phyloP scores from a whole-genome alignment of 73 alveolate genomes.

The Symbiodinium pilosum region DNA sequence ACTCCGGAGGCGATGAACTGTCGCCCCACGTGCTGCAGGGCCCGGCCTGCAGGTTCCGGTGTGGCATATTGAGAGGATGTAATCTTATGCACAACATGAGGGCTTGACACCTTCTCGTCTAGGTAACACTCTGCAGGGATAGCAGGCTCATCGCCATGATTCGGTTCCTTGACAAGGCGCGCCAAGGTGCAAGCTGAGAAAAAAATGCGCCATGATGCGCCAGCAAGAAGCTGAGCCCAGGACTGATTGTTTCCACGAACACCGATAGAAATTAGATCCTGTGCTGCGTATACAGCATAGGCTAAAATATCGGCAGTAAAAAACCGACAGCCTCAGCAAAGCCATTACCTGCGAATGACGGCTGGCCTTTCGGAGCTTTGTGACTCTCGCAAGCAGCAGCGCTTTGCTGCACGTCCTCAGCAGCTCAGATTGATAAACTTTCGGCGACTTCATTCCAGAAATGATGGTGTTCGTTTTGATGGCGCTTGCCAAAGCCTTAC shows the following conservation, averaged over 20 bases:
- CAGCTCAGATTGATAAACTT: too few relatives aligned
- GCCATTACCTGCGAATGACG: too few relatives aligned
- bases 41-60: conserved; percentile 38
- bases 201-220: background rate
- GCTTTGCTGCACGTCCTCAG: conserved; percentile 52
- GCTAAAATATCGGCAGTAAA: too few relatives aligned
- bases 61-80: too few relatives aligned
- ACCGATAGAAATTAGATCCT: conserved; percentile 73
- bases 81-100: too few relatives aligned
- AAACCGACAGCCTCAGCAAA: background rate
- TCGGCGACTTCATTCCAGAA: too few relatives aligned
- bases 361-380: conserved; percentile 68
- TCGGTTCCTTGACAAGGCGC: conserved; percentile 24
- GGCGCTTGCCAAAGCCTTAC: too few relatives aligned
- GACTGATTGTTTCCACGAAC: conserved; percentile 54
- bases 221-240: background rate
- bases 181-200: background rate
- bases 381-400: conserved; percentile 80
- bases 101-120: conserved; percentile 46
- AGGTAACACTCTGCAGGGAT: conserved; percentile 47
- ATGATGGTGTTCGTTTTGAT: too few relatives aligned
- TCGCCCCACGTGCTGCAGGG: conserved; percentile 54
- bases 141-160: conserved; percentile 41
- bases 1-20: conserved; percentile 30
- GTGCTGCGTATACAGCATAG: background rate